These are phyloP conservation scores for Sclerotinia spermophila DNA, from an alignment of 2,329 filamentous ascomycete species.

Conservation along the genomic window DNA sequence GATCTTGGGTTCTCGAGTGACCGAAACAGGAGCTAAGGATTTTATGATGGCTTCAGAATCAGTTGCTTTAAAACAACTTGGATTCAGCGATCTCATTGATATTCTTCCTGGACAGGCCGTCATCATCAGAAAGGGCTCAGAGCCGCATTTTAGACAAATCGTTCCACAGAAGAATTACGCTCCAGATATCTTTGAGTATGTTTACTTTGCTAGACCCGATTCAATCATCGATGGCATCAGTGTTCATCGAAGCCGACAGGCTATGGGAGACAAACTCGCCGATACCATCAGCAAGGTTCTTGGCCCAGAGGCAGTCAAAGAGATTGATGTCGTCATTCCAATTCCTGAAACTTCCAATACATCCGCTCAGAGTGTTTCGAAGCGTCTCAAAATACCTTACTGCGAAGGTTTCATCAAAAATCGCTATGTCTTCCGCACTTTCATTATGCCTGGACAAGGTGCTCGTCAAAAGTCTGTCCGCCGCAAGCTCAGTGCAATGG, in stretches of 20 bases:
- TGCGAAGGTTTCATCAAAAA: conserved; percentile 86
- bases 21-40: conserved; percentile 61
- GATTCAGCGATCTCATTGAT: conserved; percentile 71
- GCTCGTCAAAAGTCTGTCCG: conserved; percentile 81
- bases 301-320: conserved; percentile 63
- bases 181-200: conserved; percentile 83
- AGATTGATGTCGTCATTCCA: conserved; percentile 82
- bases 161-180: conserved; percentile 65
- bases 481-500: conserved; percentile 84
- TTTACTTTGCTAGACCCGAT: conserved; percentile 84
- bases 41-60: conserved; percentile 93
- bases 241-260: conserved; percentile 76
- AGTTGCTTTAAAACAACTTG: conserved; percentile 76
- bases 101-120: conserved; percentile 82
- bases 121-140: conserved; percentile 74
- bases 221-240: conserved; percentile 83
- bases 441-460: conserved; percentile 81
- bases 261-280: conserved; percentile 82
- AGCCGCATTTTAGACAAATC: conserved; percentile 73
- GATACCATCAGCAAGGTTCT: conserved; percentile 66
- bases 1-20: conserved; percentile 69
- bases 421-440: conserved; percentile 82
- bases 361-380: conserved; percentile 72
- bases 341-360: conserved; percentile 82
- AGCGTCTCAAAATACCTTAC: conserved; percentile 70